Evolutionary conservation across 2,329 filamentous ascomycete species (phyloP).

Genomic region (Botrytis fabae): DNA sequence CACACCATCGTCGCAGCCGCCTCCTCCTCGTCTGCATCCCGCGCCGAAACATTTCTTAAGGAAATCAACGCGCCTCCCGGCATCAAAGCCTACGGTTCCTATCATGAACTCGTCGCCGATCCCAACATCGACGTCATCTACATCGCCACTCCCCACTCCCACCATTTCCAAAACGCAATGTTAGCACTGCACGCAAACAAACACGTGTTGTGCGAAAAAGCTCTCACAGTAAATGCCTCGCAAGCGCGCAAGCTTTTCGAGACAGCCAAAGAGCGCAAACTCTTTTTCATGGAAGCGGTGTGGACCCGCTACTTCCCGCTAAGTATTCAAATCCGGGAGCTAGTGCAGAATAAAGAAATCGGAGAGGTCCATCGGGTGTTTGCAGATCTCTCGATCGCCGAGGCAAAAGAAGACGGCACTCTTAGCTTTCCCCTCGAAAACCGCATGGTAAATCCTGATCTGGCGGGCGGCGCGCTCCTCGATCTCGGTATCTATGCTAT

Average conservation of each 20-base stretch:
- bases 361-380: constrained; percentile 48
- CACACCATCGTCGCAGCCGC: constrained; percentile 65
- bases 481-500: constrained; percentile 70
- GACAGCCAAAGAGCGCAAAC: constrained; percentile 59
- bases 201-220: constrained; percentile 70
- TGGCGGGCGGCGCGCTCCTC: constrained; percentile 66
- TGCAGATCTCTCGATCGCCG: constrained; percentile 47
- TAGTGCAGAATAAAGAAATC: constrained; percentile 43
- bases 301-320: constrained; percentile 73
- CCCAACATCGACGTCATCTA: constrained; percentile 68
- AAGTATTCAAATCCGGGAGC: constrained; percentile 57
- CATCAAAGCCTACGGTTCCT: constrained; percentile 66
- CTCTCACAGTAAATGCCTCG: constrained; percentile 68
- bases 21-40: constrained; percentile 60
- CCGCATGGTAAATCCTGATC: constrained; percentile 67
- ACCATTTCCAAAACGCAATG: constrained; percentile 71
- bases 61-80: constrained; percentile 54
- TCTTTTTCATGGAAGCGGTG: constrained; percentile 66
- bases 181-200: constrained; percentile 66
- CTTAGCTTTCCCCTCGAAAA: constrained; percentile 46
- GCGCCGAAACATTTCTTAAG: constrained; percentile 62
- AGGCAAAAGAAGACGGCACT: constrained; percentile 53
- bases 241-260: constrained; percentile 61
- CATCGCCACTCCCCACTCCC: constrained; percentile 70
- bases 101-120: constrained; percentile 64